phyloP scores from a whole-genome alignment of 805 yeast species.

The Kodamaea leandrae region DNA sequence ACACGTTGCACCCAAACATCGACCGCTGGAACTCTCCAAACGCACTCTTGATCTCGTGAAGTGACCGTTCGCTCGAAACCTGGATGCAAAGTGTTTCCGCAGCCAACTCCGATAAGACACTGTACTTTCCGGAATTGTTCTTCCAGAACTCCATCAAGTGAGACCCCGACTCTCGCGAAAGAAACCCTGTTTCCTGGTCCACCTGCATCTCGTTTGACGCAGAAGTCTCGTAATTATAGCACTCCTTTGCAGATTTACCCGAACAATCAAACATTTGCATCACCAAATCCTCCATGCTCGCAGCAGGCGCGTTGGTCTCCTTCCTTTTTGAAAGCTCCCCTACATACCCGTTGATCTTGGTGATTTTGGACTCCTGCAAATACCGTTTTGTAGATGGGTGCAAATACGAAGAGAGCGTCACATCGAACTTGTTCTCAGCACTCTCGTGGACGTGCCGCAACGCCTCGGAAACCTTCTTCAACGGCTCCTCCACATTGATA shows the following conservation, averaged over 20 bases:
- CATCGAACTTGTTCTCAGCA: conserved; percentile 15
- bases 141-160: conserved; percentile 22
- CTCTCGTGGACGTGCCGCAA: conserved; percentile 13
- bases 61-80: conserved; percentile 16
- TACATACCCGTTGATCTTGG: conserved; percentile 13
- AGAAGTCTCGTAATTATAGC: conserved; percentile 24
- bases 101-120: conserved; percentile 13
- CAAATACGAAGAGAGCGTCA: conserved; percentile 18
- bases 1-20: conserved; percentile 6
- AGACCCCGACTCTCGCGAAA: conserved; percentile 17
- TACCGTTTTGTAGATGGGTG: conserved; percentile 25
- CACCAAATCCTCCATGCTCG: conserved; percentile 20
- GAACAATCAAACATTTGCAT: conserved; percentile 26
- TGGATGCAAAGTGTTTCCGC: conserved; percentile 12
- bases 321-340: conserved; percentile 3
- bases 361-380: conserved; percentile 17
- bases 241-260: conserved; percentile 26
- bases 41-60: conserved; percentile 14
- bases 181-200: conserved; percentile 9
- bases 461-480: conserved; percentile 8
- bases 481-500: conserved; percentile 7
- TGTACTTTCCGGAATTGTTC: conserved; percentile 14
- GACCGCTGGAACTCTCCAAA: conserved; percentile 13
- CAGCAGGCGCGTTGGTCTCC: neutral
- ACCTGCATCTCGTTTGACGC: conserved; percentile 16